Evolutionary conservation across 495 filamentous ascomycete genomes (phyloP), one percentile per base, ranked within the genome.

Genomic region (Hypoxylon crocopeplum): DNA sequence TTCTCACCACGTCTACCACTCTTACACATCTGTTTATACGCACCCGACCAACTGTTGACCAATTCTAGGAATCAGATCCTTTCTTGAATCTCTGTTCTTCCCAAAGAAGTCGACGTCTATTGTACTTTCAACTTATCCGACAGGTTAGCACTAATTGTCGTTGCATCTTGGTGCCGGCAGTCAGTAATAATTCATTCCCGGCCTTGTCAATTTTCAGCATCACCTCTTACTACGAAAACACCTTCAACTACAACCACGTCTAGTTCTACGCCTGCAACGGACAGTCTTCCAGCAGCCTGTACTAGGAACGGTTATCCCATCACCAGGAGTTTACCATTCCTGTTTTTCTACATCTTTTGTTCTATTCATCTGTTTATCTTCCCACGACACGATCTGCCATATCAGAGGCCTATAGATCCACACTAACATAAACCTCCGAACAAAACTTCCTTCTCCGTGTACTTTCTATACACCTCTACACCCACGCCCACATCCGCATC

Each of bases 341-440:
- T 10, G 5, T 29, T 10, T 29, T 29, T 29, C 25, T 29, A 5
- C 25, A 29, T 29, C 25, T 29, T 5, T 34, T n/a, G 3, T 7
- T 34, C 12, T 34, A 6, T n/a, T 12, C 32, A 1, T 27, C 19
- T 1, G 5, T 37, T 19, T 15, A 11, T 53, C 21, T 53, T 11
- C 30, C 20, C 7, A 34, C 3, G 3, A 34, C 12, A 34, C 32
- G 7, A 3, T 34, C 32, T 8, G 32, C 32, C 39, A 36, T 40
- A 8, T n/a, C 19, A 15, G 25, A 36, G 25, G 16, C 20, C 37
- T 25, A n/a, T n/a, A n/a, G n/a, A 64, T 70, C 67, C 58, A 64
- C 64, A 70, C 64, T 70, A 64, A 70, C 67, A 68, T 68, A n/a
- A 68, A 63, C 66, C 62, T 61, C 62, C 62, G 68, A 64, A 15